A percentile compares a stretch with the other conserved stretches of the same genome.
These are phyloP conservation scores for Linnemannia elongata DNA, from an alignment of 192 early-diverging fungal genomes.

Conservation along the genomic window DNA sequence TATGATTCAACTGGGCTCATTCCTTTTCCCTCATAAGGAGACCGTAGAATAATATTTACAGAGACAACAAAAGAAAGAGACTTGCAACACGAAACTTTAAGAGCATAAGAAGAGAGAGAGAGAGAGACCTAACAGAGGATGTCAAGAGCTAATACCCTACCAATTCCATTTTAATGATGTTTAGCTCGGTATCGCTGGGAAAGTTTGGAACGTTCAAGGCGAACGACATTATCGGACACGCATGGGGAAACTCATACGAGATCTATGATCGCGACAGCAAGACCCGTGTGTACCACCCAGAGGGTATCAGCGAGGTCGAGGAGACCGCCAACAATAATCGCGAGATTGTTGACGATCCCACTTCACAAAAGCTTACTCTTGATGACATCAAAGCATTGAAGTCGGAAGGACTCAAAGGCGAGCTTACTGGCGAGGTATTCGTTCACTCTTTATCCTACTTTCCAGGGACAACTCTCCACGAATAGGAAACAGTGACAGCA, in stretches of 20 bases:
- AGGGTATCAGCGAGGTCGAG: constrained; percentile 63
- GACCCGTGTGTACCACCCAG: constrained; percentile 39
- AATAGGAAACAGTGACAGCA: no score
- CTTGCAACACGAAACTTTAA: no score
- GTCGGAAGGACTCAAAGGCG: constrained; percentile 75
- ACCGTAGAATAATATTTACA: no score
- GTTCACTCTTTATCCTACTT: no score
- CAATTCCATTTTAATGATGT: not conserved
- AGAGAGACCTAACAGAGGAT: no score
- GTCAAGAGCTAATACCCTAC: not conserved
- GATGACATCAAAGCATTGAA: constrained; percentile 90
- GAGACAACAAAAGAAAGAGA: no score
- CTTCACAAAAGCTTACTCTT: constrained; percentile 83
- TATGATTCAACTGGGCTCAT: constrained; percentile 20
- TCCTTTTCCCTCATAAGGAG: not conserved
- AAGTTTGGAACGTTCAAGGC: constrained; percentile 93
- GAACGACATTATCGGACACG: constrained; percentile 83
- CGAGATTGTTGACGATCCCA: constrained; percentile 80
- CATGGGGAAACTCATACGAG: constrained; percentile 88
- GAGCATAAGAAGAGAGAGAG: no score
- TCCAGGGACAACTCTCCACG: no score
- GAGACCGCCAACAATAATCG: constrained; percentile 87
- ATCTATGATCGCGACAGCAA: constrained; percentile 75
- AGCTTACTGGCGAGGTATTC: constrained; percentile 66
- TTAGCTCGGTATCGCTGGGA: constrained; percentile 77